Conservation (phyloP, 306 rosid species). For the Cicer yamashitae region DNA sequence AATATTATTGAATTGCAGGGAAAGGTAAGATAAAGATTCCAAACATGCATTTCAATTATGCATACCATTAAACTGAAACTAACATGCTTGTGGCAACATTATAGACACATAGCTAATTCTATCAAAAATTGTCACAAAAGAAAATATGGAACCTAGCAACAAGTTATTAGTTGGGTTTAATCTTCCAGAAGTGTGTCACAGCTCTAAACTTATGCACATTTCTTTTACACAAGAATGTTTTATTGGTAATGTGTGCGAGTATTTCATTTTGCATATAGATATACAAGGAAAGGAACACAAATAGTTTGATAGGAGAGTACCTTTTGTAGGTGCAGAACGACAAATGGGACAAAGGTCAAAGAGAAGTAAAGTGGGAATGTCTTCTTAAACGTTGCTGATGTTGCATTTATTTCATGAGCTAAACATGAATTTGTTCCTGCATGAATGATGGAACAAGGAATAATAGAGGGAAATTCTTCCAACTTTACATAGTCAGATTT, state of each 20-base stretch:
- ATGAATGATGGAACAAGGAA: slow-evolving; percentile 88
- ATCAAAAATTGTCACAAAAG: slow-evolving; percentile 1
- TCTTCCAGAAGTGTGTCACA: slow-evolving; percentile 30
- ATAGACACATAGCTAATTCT: background rate
- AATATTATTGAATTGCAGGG: background rate
- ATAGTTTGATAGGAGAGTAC: slow-evolving; percentile 53
- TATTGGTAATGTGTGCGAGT: slow-evolving; percentile 23
- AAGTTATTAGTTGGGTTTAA: slow-evolving; percentile 17
- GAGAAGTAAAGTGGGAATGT: slow-evolving; percentile 96
- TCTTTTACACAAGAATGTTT: background rate
- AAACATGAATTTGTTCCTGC: slow-evolving; percentile 81
- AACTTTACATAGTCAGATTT: slow-evolving; percentile 63
- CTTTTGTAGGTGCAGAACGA: slow-evolving; percentile 91
- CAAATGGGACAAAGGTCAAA: slow-evolving; percentile 93
- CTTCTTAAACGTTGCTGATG: slow-evolving; percentile 87
- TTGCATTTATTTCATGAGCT: slow-evolving; percentile 74
- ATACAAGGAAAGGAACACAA: slow-evolving; percentile 15
- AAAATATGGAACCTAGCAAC: slow-evolving; percentile 14
- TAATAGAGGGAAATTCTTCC: slow-evolving; percentile 85
- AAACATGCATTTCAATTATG: slow-evolving; percentile 14
- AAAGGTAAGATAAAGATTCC: slow-evolving; percentile 35
- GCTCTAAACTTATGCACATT: slow-evolving; percentile 9
- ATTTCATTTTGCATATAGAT: slow-evolving; percentile 20
- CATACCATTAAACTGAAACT: slow-evolving; percentile 20
- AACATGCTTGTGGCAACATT: background rate